Evolutionary conservation across 805 yeast species (phyloP).

Genomic region (Saturnispora serradocipensis): DNA sequence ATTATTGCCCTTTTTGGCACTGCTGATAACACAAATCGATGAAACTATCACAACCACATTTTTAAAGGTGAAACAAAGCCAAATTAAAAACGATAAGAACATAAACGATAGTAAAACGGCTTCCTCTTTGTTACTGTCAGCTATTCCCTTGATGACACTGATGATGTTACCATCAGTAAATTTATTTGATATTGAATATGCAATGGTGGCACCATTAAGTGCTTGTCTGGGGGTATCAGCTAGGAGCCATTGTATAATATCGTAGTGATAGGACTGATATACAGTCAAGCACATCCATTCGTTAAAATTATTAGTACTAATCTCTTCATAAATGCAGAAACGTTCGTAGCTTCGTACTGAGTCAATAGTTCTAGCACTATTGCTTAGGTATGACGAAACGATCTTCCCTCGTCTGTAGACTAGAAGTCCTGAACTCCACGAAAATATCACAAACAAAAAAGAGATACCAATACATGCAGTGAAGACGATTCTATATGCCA

Average conservation of each 20-base stretch:
- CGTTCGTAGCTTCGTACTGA: constrained; percentile 51
- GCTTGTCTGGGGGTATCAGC: constrained; percentile 88
- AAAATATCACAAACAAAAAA: constrained; percentile 46
- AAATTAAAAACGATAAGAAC: constrained; percentile 65
- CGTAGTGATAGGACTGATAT: constrained; percentile 56
- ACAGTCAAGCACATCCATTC: constrained; percentile 63
- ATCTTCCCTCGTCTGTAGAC: constrained; percentile 55
- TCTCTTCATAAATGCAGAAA: constrained; percentile 63
- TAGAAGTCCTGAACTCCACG: constrained; percentile 47
- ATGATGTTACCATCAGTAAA: constrained; percentile 32
- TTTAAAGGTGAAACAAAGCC: constrained; percentile 49
- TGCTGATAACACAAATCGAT: constrained; percentile 16
- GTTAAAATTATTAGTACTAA: constrained; percentile 53
- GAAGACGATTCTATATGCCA: constrained; percentile 25
- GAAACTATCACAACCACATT: constrained; percentile 17
- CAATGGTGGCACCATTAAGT: constrained; percentile 65
- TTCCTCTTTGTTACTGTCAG: constrained; percentile 51
- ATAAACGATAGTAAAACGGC: constrained; percentile 69
- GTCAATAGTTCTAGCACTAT: constrained; percentile 49
- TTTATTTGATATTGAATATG: constrained; percentile 39
- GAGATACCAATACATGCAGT: constrained; percentile 70
- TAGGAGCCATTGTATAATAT: constrained; percentile 47
- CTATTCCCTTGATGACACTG: constrained; percentile 25
- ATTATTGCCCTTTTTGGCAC: constrained; percentile 6
- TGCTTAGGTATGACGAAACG: constrained; percentile 60